A percentile compares a stretch with the other conserved stretches of the same genome.
These are phyloP conservation scores for Sordariomycetes sp. DNA, from an alignment of 2,329 filamentous ascomycete species.

Conservation along the genomic window DNA sequence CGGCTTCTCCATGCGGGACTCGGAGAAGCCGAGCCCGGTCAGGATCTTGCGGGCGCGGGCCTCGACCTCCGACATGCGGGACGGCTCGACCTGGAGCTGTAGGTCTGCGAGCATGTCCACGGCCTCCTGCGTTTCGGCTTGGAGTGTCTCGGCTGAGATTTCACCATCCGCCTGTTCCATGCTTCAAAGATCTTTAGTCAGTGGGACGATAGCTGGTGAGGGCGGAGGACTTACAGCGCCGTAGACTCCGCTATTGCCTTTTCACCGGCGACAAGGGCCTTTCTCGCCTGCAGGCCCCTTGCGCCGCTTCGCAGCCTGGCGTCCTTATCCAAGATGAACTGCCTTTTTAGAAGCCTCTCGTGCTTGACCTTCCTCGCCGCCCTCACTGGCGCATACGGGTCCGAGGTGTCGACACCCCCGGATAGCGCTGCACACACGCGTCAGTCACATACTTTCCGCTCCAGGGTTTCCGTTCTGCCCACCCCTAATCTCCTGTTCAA, in stretches of 20 bases:
- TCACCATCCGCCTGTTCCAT: constrained; percentile 38
- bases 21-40: constrained; percentile 57
- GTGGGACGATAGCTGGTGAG: not conserved
- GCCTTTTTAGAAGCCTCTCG: constrained; percentile 44
- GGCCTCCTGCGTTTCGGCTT: constrained; percentile 55
- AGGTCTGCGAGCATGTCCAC: constrained; percentile 56
- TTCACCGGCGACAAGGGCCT: constrained; percentile 57
- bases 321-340: constrained; percentile 61
- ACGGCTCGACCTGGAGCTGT: constrained; percentile 53
- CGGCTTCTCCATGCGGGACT: constrained; percentile 42
- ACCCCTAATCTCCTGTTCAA: constrained; percentile 50
- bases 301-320: constrained; percentile 63
- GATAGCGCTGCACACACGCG: constrained; percentile 25
- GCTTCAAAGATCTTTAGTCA: constrained; percentile 12
- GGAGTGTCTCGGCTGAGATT: constrained; percentile 41
- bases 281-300: constrained; percentile 62
- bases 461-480: not conserved
- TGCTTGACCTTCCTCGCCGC: constrained; percentile 50
- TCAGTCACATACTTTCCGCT: constrained; percentile 12
- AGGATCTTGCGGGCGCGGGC: constrained; percentile 53
- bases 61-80: constrained; percentile 51
- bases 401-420: constrained; percentile 41
- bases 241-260: constrained; percentile 47
- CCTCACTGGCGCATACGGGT: constrained; percentile 43
- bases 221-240: constrained; percentile 24